A percentile compares a stretch with the other conserved stretches of the same genome.
These are phyloP conservation scores for Nemania bipapillata DNA, from an alignment of 2,329 filamentous ascomycete genomes.

Conservation along the genomic window DNA sequence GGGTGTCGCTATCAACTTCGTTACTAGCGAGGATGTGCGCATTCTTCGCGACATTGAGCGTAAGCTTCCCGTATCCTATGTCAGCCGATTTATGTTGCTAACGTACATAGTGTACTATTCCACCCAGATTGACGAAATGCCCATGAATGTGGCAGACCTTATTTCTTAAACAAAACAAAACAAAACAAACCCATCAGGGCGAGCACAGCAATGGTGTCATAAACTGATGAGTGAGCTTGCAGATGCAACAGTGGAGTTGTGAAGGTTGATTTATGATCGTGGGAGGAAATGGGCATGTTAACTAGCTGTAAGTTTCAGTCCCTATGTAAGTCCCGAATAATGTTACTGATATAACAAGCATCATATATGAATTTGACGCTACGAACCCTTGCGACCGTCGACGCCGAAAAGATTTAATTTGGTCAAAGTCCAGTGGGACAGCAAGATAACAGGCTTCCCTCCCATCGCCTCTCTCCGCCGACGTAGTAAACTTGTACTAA, in stretches of 20 bases:
- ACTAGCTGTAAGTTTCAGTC: conserved; percentile 45
- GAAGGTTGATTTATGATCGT: conserved; percentile 30
- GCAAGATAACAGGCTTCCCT: background rate
- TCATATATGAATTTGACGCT: conserved; percentile 28
- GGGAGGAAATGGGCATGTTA: conserved; percentile 51
- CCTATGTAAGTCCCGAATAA: background rate
- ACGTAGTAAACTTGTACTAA: background rate
- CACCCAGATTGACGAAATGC: conserved; percentile 98
- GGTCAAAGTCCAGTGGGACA: background rate
- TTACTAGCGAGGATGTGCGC: conserved; percentile 96
- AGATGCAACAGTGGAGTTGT: conserved; percentile 8
- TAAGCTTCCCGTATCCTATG: conserved; percentile 59
- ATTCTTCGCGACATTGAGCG: conserved; percentile 96
- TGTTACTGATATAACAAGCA: conserved; percentile 36
- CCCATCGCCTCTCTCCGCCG: background rate
- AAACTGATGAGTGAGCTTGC: conserved; percentile 26
- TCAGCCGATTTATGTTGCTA: conserved; percentile 13
- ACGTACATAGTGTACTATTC: conserved; percentile 80
- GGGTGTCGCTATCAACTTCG: conserved; percentile 99
- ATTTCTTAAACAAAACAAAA: conserved; percentile 60
- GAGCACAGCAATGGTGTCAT: background rate
- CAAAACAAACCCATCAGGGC: background rate
- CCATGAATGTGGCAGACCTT: conserved; percentile 85
- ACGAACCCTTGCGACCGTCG: conserved; percentile 3
- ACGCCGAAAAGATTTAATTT: conserved; percentile 6